A percentile compares a stretch with the other conserved stretches of the same genome.
phyloP scores from a whole-genome alignment of 768 basidiomycete species.

The Psilocybe cyanescens region DNA sequence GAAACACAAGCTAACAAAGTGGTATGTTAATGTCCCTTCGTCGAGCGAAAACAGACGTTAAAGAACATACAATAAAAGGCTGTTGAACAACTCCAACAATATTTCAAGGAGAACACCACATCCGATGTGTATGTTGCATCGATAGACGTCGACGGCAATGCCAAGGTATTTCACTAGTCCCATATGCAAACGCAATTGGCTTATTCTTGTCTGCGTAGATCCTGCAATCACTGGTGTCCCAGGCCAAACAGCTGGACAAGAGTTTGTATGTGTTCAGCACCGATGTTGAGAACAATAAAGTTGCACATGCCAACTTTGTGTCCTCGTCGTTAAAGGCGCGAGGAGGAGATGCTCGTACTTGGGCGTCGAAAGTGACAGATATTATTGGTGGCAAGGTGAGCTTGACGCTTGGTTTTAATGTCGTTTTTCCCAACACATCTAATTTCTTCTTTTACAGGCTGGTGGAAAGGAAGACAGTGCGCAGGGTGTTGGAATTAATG shows the following conservation, averaged over 20 bases:
- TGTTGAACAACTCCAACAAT: conserved; percentile 64
- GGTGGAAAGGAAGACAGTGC: conserved; percentile 95
- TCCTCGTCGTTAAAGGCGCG: conserved; percentile 58
- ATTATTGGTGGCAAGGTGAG: conserved; percentile 89
- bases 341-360: conserved; percentile 83
- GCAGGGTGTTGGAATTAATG: conserved; percentile 76
- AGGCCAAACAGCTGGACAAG: conserved; percentile 83
- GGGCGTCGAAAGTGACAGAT: conserved; percentile 80
- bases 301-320: conserved; percentile 88
- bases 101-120: conserved; percentile 80
- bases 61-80: conserved; percentile 47
- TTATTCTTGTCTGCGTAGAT: conserved; percentile 45
- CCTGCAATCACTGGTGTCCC: conserved; percentile 72
- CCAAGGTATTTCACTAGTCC: conserved; percentile 59
- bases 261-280: conserved; percentile 88
- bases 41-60: background rate
- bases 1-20: conserved; percentile 78
- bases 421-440: conserved; percentile 2
- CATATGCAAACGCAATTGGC: background rate
- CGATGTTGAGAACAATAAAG: conserved; percentile 69
- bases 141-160: conserved; percentile 81
- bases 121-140: conserved; percentile 70
- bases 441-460: conserved; percentile 51
- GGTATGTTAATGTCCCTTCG: conserved; percentile 41
- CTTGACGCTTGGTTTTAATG: background rate